phyloP scores from a whole-genome alignment of 345 rosid species.

The Brassica juncea region DNA sequence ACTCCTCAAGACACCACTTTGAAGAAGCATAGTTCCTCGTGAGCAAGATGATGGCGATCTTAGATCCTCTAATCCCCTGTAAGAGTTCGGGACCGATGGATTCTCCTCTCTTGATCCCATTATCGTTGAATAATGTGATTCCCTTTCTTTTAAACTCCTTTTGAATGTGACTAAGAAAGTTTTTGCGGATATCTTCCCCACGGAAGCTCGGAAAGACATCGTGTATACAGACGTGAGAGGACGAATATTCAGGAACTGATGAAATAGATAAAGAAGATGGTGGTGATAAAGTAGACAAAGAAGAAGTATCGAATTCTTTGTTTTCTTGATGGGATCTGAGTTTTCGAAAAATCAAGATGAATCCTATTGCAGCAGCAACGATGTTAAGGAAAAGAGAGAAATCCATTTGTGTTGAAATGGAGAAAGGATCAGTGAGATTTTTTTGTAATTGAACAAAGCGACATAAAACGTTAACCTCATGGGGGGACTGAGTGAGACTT shows the following conservation, averaged over 20 bases:
- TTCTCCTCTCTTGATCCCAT: conserved; percentile 23
- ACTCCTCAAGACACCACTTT: conserved; percentile 6
- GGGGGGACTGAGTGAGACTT: neutral
- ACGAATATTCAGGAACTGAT: neutral
- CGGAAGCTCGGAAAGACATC: conserved; percentile 11
- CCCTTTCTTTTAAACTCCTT: neutral
- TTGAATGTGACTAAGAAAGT: neutral
- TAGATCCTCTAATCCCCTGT: conserved; percentile 10
- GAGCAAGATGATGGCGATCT: conserved; percentile 3
- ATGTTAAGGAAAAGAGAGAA: neutral
- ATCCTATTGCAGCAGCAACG: neutral
- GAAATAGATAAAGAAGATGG: neutral
- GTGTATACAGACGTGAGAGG: neutral
- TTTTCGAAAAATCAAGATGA: neutral
- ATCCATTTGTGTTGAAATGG: neutral
- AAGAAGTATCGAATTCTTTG: neutral
- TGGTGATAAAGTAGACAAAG: neutral
- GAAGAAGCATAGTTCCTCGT: neutral
- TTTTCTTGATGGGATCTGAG: neutral
- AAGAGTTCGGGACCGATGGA: conserved; percentile 22
- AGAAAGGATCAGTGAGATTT: neutral
- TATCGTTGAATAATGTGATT: conserved; percentile 13
- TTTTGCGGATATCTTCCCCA: neutral
- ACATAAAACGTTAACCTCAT: neutral
- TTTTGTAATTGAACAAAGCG: neutral